Conservation (phyloP, 805 yeast genomes). For the Candida easanensis region DNA sequence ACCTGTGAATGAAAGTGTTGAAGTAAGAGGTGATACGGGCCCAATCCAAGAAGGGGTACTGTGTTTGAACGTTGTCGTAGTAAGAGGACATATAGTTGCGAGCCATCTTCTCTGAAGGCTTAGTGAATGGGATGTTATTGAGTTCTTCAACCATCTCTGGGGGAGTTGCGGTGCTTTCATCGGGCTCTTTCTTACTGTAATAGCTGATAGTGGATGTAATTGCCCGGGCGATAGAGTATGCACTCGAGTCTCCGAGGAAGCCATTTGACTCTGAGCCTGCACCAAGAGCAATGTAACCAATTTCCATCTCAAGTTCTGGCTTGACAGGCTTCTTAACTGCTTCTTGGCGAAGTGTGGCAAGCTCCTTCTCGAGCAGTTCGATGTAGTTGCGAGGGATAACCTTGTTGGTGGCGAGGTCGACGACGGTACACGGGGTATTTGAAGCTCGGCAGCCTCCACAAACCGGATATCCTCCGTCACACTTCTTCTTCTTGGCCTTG, state of each 20-base stretch:
- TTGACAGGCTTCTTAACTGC: background rate
- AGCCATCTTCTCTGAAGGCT: constrained; percentile 22
- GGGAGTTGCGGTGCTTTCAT: background rate
- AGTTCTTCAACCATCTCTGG: constrained; percentile 9
- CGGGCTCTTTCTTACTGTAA: constrained; percentile 3
- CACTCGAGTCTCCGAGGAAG: constrained; percentile 32
- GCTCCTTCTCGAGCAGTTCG: constrained; percentile 38
- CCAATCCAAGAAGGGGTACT: constrained; percentile 36
- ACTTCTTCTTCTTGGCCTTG: constrained; percentile 44
- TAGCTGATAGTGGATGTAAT: constrained; percentile 27
- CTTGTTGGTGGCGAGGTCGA: constrained; percentile 46
- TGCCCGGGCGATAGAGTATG: constrained; percentile 32
- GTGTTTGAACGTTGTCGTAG: constrained; percentile 31
- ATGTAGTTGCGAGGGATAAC: constrained; percentile 47
- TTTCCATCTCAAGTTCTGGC: constrained; percentile 26
- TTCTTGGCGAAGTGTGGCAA: constrained; percentile 9
- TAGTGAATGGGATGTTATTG: constrained; percentile 18
- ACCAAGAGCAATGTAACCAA: constrained; percentile 30
- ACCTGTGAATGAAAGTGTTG: constrained; percentile 19
- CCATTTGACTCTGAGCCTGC: constrained; percentile 29
- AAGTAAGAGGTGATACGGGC: constrained; percentile 15
- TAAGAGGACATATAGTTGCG: constrained; percentile 22
- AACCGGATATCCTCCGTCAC: constrained; percentile 50
- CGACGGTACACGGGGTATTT: constrained; percentile 42
- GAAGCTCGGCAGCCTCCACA: constrained; percentile 42